phyloP scores from a whole-genome alignment of 306 rosid genomes.

The Albizia julibrissin region DNA sequence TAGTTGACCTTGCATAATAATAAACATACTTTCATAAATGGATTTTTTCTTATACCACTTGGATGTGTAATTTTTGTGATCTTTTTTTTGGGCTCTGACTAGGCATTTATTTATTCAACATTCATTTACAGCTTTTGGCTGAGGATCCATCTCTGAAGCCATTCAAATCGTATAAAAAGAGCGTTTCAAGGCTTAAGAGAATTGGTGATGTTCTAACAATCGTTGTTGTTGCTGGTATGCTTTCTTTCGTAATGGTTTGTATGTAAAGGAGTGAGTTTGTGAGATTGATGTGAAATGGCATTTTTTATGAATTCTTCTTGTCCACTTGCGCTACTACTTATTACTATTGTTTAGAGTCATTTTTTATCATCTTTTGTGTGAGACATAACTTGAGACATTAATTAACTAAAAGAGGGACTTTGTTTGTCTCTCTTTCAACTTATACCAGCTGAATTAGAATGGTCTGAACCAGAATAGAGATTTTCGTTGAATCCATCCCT shows the following conservation, averaged over 20 bases:
- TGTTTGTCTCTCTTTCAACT: neutral
- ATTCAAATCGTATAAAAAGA: constrained; percentile 82
- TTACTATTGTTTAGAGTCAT: neutral
- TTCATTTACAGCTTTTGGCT: constrained; percentile 80
- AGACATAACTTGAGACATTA: neutral
- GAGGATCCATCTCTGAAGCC: constrained; percentile 67
- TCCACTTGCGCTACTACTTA: neutral
- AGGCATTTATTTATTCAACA: neutral
- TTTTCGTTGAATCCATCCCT: neutral
- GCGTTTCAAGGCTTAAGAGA: constrained; percentile 53
- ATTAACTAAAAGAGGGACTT: neutral
- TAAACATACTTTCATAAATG: neutral
- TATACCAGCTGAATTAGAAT: neutral
- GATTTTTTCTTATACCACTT: neutral
- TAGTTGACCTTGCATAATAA: neutral
- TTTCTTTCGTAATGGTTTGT: constrained; percentile 11
- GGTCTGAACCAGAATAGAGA: neutral
- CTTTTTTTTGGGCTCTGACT: neutral
- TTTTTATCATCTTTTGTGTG: neutral
- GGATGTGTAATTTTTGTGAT: neutral
- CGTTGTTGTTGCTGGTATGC: constrained; percentile 67
- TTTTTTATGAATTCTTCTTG: neutral
- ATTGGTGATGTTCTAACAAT: constrained; percentile 73
- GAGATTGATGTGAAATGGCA: constrained; percentile 15
- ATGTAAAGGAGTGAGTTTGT: neutral